phyloP scores from a whole-genome alignment of 2,329 filamentous ascomycete genomes.

The Colletotrichum camelliae region DNA sequence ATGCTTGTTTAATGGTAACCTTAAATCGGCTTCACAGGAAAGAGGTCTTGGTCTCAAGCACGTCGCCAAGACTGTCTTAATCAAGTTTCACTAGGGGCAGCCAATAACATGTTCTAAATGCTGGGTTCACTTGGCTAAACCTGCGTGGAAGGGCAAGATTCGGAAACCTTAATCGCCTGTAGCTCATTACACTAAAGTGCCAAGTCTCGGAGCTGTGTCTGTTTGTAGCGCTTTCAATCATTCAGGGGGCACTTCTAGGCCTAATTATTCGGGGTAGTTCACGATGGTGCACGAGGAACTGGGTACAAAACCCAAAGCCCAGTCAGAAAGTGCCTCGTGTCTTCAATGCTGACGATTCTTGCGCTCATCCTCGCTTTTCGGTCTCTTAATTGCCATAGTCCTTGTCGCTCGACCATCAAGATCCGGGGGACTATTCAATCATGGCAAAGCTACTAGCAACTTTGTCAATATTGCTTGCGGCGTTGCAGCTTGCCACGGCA shows the following conservation, averaged over 20 bases:
- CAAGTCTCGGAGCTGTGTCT: not conserved
- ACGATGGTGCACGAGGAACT: not conserved
- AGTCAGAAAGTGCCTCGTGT: not conserved
- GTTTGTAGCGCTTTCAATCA: not conserved
- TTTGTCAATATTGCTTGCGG: not conserved
- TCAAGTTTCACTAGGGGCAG: rapidly evolving
- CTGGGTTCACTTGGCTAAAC: not conserved
- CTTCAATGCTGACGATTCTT: not conserved
- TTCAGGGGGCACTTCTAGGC: not conserved
- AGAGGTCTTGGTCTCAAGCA: not conserved
- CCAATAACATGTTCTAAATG: not conserved
- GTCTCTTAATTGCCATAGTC: not conserved
- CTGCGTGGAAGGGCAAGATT: not conserved
- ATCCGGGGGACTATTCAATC: rapidly evolving
- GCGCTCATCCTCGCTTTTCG: not conserved
- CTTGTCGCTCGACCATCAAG: not conserved
- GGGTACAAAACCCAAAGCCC: not conserved
- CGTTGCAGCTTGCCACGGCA: not conserved
- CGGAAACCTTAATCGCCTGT: not conserved
- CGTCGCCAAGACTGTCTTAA: not conserved
- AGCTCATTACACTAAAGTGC: not conserved
- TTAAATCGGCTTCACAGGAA: not conserved
- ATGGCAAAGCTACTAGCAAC: not conserved
- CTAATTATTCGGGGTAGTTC: not conserved
- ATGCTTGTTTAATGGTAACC: not conserved